A percentile compares a stretch with the other conserved stretches of the same genome.
Evolutionary conservation across 768 basidiomycete genomes (phyloP).

Genomic region (Trametes maxima): DNA sequence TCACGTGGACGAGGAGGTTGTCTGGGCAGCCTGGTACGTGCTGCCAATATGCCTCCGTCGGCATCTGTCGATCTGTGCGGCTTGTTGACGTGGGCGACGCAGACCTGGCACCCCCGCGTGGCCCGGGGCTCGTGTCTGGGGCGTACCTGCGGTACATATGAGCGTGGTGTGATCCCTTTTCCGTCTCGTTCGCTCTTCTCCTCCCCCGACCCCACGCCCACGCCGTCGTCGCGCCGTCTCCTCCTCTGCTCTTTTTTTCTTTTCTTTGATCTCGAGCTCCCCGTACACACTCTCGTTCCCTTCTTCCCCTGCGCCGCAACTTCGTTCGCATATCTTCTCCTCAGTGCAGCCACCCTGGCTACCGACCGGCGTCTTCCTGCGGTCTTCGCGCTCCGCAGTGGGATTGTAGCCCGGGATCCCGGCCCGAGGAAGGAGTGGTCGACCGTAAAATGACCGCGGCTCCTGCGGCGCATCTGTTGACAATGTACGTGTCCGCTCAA

Average conservation of each 20-base stretch:
- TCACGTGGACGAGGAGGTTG: too few species aligned
- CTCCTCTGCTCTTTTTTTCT: neutral
- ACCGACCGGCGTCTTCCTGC: neutral
- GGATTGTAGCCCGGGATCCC: neutral
- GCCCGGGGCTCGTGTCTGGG: too few species aligned
- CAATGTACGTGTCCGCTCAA: neutral
- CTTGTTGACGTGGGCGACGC: too few species aligned
- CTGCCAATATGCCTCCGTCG: too few species aligned
- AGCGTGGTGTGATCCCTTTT: too few species aligned
- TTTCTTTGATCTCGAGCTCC: too few species aligned
- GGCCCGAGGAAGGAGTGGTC: conserved; percentile 2
- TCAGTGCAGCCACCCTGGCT: conserved; percentile 3
- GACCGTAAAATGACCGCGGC: conserved; percentile 2
- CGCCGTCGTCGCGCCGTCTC: neutral
- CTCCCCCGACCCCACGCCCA: neutral
- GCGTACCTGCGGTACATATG: too few species aligned
- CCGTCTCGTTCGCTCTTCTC: too few species aligned
- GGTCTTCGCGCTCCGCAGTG: neutral
- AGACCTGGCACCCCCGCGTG: neutral
- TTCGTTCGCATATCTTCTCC: neutral
- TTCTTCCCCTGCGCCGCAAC: neutral
- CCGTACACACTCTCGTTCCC: neutral
- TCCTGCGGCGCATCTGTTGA: neutral
- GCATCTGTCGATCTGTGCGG: too few species aligned
- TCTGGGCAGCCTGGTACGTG: too few species aligned